Conservation (phyloP, 371 early-diverging fungal genomes). For the Syncephalastrum sp. region DNA sequence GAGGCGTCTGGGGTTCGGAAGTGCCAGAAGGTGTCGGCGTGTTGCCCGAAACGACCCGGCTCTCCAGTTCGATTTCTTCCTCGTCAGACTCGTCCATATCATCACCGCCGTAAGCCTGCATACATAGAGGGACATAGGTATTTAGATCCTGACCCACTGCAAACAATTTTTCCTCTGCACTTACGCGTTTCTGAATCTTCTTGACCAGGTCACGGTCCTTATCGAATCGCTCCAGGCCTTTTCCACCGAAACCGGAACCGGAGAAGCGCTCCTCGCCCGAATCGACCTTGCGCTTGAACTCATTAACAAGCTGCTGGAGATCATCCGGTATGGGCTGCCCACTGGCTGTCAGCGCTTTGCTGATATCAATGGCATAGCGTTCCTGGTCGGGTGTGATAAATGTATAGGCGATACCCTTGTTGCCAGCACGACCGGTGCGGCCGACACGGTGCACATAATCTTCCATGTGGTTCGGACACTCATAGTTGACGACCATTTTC, state of each 20-base stretch:
- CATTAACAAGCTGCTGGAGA: conserved; percentile 76
- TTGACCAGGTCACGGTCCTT: conserved; percentile 90
- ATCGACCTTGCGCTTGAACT: conserved; percentile 86
- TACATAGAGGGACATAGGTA: neutral
- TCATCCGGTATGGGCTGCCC: conserved; percentile 73
- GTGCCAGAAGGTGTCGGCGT: conserved; percentile 6
- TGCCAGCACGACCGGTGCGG: conserved; percentile 98
- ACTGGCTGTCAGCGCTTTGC: conserved; percentile 85
- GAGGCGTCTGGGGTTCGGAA: conserved; percentile 9
- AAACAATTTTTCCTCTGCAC: neutral
- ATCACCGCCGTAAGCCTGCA: conserved; percentile 70
- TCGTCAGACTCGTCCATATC: conserved; percentile 73
- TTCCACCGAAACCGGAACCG: conserved; percentile 96
- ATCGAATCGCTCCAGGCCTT: conserved; percentile 93
- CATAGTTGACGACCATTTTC: conserved; percentile 96
- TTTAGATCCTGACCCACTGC: neutral
- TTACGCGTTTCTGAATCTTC: conserved; percentile 84
- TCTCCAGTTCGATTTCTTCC: conserved; percentile 62
- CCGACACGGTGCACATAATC: conserved; percentile 99
- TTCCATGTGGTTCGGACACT: conserved; percentile 98
- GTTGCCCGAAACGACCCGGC: conserved; percentile 20
- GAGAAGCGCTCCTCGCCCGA: conserved; percentile 81
- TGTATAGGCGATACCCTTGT: conserved; percentile 95
- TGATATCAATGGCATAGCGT: conserved; percentile 90
- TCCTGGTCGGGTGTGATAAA: conserved; percentile 95